These are phyloP conservation scores for Claviceps sorghi DNA, from an alignment of 2,329 filamentous ascomycete species.

Conservation along the genomic window DNA sequence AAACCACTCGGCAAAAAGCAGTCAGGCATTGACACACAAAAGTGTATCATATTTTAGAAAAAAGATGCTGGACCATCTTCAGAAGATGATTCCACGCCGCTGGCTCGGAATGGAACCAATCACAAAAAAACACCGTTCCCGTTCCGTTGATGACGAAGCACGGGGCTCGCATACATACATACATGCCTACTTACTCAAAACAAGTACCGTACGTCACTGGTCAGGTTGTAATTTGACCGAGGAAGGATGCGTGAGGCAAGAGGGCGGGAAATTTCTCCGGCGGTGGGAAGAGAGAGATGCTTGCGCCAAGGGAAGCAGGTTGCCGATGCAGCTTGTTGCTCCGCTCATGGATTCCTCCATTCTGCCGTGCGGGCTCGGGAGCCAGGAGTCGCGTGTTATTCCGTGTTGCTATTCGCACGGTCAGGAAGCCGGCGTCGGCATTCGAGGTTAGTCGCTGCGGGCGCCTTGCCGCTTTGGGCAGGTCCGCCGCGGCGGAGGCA, in stretches of 20 bases:
- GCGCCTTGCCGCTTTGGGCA: constrained; percentile 7
- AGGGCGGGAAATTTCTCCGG: no score
- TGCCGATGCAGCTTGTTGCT: background rate
- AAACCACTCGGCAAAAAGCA: background rate
- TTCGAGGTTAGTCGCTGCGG: background rate
- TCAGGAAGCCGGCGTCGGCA: background rate
- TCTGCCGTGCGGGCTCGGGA: no score
- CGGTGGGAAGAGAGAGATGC: no score
- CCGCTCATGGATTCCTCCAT: no score
- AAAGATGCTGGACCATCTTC: background rate
- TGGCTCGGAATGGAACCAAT: background rate
- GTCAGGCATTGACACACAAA: background rate
- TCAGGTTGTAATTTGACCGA: background rate
- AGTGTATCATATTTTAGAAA: background rate
- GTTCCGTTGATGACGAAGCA: background rate
- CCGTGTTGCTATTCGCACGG: no score
- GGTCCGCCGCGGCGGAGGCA: constrained; percentile 8
- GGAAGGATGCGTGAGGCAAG: background rate
- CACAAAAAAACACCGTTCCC: background rate
- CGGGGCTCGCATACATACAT: background rate
- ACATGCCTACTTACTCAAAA: no score
- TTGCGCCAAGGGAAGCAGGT: background rate
- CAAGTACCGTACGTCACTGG: no score
- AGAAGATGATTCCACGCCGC: background rate
- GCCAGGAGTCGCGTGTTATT: no score